Evolutionary conservation across 768 basidiomycete species (phyloP).

Genomic region (Fibroporia radiculosa): DNA sequence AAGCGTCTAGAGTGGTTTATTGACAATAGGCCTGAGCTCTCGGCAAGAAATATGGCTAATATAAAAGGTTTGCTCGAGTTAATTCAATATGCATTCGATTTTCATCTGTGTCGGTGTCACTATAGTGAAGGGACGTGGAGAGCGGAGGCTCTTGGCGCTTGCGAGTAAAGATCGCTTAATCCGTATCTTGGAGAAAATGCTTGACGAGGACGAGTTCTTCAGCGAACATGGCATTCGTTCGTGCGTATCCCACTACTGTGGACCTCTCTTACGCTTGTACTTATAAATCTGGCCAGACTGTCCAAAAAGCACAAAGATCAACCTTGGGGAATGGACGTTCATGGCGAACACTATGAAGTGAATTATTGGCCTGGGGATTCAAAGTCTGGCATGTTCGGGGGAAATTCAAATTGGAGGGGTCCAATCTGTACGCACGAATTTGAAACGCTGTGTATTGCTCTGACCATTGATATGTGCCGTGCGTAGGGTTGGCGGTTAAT

Average conservation of each 20-base stretch:
- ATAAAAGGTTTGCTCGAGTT: conserved; percentile 59
- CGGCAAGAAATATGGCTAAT: conserved; percentile 91
- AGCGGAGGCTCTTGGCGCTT: conserved; percentile 82
- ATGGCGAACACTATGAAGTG: conserved; percentile 87
- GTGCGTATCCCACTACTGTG: conserved; percentile 57
- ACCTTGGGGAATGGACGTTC: conserved; percentile 93
- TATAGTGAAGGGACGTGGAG: conserved; percentile 59
- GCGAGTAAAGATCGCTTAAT: conserved; percentile 88
- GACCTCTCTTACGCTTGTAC: too few species aligned
- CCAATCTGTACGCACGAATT: conserved; percentile 50
- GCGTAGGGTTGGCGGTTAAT: conserved; percentile 94
- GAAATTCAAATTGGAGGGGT: conserved; percentile 98
- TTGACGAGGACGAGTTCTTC: conserved; percentile 95
- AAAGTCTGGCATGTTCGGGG: conserved; percentile 94
- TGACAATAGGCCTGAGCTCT: conserved; percentile 82
- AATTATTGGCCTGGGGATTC: conserved; percentile 99
- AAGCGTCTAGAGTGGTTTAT: conserved; percentile 99
- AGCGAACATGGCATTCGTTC: conserved; percentile 95
- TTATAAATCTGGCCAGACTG: conserved; percentile 39
- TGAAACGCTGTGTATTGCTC: background rate
- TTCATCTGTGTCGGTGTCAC: background rate
- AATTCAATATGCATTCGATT: too few species aligned
- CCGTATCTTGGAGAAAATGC: conserved; percentile 89
- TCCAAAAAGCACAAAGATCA: conserved; percentile 86
- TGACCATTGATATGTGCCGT: conserved; percentile 5